Base-by-base conservation (phyloP, 768 basidiomycete species). In the Tricholoma furcatifolium region DNA sequence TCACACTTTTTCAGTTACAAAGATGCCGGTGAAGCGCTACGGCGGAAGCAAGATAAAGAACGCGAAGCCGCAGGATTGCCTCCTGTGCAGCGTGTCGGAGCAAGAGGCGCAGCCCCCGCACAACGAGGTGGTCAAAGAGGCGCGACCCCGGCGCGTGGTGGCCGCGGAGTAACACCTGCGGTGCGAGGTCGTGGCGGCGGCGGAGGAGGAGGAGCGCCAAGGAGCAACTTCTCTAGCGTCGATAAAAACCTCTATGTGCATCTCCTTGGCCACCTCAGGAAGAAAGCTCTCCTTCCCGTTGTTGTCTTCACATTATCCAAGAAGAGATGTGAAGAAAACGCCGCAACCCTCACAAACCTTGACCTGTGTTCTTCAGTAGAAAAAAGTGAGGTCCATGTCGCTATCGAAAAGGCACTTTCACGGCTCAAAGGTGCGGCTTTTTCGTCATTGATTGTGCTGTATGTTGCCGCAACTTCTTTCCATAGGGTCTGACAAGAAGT, bases 291-390 rank as follows among this genome's bases (percentile, higher is more conserved):
- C 4, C 79, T 99, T 7, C 97, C 97, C 1, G 93, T 95, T 12
- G 97, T 99, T 30, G 83, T 97, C 24, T 99, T 99, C 71, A 95
- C 96, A 0, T 87, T 99, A 60, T 97, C 93, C 24, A 99, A 99
- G 76, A 95, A 94, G 68, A 78, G 83, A 50, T 99, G 97, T 64
- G 97, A 99, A 71, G 97, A 98, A 71, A 92, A 99, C 64, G 97
- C 97, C 4, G 79, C 77, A 8, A 97, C 91, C 2, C 70, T 99
- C 50, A 88, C 85, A 1, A 94, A 95, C 67, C 77, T 84, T 30
- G 94, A 99, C 70, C 74, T 99, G 32, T 94, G 89, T 62, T 84
- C 83, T 6, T 83, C 93, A 1, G 84, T 85, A 43, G 97, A 99
- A 73, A 98, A 94, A 78, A 98, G 95, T 61, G 93, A 98, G 70